Conservation (phyloP, 345 rosid genomes). For the Rubroshorea leprosula region DNA sequence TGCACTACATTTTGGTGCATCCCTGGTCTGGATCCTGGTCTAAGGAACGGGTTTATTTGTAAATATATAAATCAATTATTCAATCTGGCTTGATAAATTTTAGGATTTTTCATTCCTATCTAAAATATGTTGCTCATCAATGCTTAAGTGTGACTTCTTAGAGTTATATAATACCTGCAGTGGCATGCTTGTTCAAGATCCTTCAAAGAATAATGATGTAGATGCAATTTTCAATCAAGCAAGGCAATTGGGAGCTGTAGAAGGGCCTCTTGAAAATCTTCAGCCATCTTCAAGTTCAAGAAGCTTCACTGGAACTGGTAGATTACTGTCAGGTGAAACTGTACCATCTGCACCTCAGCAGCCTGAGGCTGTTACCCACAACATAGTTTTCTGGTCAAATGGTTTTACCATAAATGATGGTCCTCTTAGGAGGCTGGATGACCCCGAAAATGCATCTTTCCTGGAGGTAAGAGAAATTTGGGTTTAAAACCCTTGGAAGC, state of each 20-base stretch:
- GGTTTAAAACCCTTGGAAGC: neutral
- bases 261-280: slow-evolving; percentile 61
- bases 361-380: slow-evolving; percentile 69
- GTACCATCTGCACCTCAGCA: slow-evolving; percentile 71
- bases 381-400: slow-evolving; percentile 78
- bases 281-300: slow-evolving; percentile 72
- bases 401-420: slow-evolving; percentile 94
- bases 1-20: too few species aligned
- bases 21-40: neutral
- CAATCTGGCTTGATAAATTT: neutral
- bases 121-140: neutral
- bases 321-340: slow-evolving; percentile 79
- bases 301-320: slow-evolving; percentile 78
- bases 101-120: neutral
- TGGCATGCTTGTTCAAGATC: slow-evolving; percentile 97
- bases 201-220: slow-evolving; percentile 68
- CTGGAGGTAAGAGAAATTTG: slow-evolving; percentile 53
- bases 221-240: slow-evolving; percentile 93
- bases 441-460: slow-evolving; percentile 90
- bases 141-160: neutral
- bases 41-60: neutral
- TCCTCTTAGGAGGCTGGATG: slow-evolving; percentile 79
- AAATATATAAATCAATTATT: too few species aligned
- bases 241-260: slow-evolving; percentile 82
- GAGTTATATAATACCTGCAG: slow-evolving; percentile 29